Evolutionary conservation across 2,329 filamentous ascomycete genomes (phyloP), one percentile per base, ranked within the genome.

Genomic region (Chaetomiaceae sp.): DNA sequence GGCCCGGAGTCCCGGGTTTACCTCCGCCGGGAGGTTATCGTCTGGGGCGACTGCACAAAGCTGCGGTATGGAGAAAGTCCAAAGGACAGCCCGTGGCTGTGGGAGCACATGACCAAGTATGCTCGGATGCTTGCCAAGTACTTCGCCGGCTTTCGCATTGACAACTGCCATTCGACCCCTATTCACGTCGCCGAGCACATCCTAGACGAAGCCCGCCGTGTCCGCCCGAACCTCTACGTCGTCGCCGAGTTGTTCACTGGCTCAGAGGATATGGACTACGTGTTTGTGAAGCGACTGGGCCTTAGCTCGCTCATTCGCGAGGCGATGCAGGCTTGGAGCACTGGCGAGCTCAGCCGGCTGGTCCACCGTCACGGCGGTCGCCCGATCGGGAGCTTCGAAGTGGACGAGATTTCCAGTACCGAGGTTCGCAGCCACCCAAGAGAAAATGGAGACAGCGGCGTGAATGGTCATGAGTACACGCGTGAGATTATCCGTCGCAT

Each of bases 31-130:
- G 90, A 99, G 69, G 90, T 99, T 56, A 97, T 99, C 61, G 88
- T 96, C 27, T 99, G 94, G 94, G 91, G 92, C 13, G 94, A 99
- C 67, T 99, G 95, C 67, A 94, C 97, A 58, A 99, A 99, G 75
- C 79, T 99, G 48, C 85, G 94, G 16, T 99, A 97, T 66, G 94
- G 94, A 30, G 78, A 75, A 23, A 78, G 83, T 0, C 87, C 86
- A 0, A 73, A 91, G 48, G 94, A 97, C 67, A 97, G 86, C 63
- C 92, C 94, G 0, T 99, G 84, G 75, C 75, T 99, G 8, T 99
- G 94, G 94, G 84, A 96, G 8, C 89, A 89, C 67, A 99, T 99
- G 90, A 89, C 88, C 33, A 84, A 87, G 62, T 99, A 99, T 67
- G 95, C 91, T 4, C 84, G 86, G 33, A 79, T 94, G 66, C 85